Evolutionary conservation across 75 land plant genomes (phyloP).

Genomic region (Isoetes taiwanensis): DNA sequence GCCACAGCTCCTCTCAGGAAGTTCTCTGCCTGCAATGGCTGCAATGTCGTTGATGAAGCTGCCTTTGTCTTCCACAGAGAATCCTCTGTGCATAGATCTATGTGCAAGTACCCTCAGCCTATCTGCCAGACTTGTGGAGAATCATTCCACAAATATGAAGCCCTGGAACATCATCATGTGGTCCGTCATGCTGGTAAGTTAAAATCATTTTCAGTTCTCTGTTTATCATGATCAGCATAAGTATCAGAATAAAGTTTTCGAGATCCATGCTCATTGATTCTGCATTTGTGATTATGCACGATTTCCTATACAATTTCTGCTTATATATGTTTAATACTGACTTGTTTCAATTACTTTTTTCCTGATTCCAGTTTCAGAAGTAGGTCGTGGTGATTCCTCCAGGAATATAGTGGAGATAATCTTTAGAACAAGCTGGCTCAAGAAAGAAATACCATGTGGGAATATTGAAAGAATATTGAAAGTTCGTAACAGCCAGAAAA

Average conservation of each 20-base stretch:
- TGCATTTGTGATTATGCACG: neutral
- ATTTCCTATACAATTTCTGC: neutral
- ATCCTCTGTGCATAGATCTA: constrained; percentile 15
- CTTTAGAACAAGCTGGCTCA: constrained; percentile 72
- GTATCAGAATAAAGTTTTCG: too few relatives aligned
- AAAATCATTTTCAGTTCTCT: neutral
- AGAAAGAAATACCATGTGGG: constrained; percentile 35
- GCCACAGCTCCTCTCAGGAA: constrained; percentile 24
- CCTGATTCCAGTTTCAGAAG: constrained; percentile 50
- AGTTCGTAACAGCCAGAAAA: constrained; percentile 68
- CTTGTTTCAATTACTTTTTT: neutral
- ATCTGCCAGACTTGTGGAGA: constrained; percentile 75
- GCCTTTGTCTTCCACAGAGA: constrained; percentile 6
- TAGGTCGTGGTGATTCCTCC: constrained; percentile 75
- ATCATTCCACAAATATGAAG: constrained; percentile 46
- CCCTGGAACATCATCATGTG: constrained; percentile 61
- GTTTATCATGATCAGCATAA: neutral
- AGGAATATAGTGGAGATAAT: constrained; percentile 88
- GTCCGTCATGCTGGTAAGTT: constrained; percentile 69
- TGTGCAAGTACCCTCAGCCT: constrained; percentile 10
- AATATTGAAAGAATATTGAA: constrained; percentile 63
- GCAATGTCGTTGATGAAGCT: constrained; percentile 8
- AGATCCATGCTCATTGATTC: too few relatives aligned
- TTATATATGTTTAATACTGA: neutral
- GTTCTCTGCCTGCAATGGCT: constrained; percentile 18